Base-by-base conservation (phyloP, 768 basidiomycete genomes). In the Naganishia vishniacii region DNA sequence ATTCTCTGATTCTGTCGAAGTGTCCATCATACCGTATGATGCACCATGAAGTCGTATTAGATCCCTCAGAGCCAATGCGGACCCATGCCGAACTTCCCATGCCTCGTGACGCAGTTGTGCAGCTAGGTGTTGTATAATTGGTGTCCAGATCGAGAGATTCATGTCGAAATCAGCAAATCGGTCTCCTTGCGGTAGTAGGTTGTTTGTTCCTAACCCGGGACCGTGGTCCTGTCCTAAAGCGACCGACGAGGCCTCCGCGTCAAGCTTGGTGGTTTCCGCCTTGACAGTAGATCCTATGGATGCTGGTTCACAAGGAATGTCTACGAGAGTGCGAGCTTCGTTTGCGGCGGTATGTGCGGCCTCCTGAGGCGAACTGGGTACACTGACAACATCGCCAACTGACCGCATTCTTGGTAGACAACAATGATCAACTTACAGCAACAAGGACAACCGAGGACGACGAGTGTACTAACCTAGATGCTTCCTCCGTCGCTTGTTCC, bases 11-110 rank as follows among this genome's bases (percentile, higher is more conserved):
- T 26, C 26, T 8, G 56, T n/a, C 25, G 20, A 16, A 11, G 45
- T 41, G 26, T 28, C 48, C 15, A 29, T 9, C 42, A 29, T 47
- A 18, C 53, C 61, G 34, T 48, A 59, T 3, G 58, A 56, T 28
- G 34, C 28, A 20, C 69, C 70, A 2, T 67, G 53, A 3, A 67
- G 62, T 2, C 72, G 70, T 56, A 98, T 78, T 47, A 98, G 77
- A 72, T 97, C 95, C 48, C 91, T 83, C 31, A 98, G 76, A 0
- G 89, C 92, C 82, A 95, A 84, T 0, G 91, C 88, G 16, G 92
- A 88, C 37, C 95, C 95, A 71, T 99, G 95, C 56, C 95, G 83
- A 15, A 88, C 84, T 76, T 98, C 92, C 95, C 95, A 98, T 3
- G 85, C 82, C 3, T 86, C 82, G 70, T 71, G 91, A 70, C 90